Evolutionary conservation across 768 basidiomycete genomes (phyloP), one percentile per base, ranked within the genome.

Genomic region (Tricholoma matsutake): DNA sequence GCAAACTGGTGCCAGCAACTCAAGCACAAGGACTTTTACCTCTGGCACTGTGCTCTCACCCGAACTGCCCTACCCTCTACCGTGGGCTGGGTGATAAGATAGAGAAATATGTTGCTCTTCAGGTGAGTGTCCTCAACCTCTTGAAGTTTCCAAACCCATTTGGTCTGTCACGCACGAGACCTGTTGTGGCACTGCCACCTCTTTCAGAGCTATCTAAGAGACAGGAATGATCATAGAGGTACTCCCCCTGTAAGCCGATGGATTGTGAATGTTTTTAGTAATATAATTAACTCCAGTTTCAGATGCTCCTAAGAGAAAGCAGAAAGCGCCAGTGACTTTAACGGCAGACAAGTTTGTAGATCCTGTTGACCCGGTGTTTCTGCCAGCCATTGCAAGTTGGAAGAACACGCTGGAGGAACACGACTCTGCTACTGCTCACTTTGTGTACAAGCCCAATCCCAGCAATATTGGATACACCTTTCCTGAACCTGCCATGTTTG

Each of bases 271-370:
- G n/a, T n/a, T n/a, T n/a, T n/a, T n/a, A n/a, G n/a, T n/a, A n/a
- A n/a, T n/a, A n/a, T n/a, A n/a, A n/a, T n/a, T n/a, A n/a, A n/a
- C n/a, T n/a, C n/a, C n/a, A n/a, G n/a, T 14, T 4, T 35, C 16
- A 49, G 54, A 60, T 56, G 54, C 31, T n/a, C 14, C 13, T 14
- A 32, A n/a, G 51, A 55, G 16, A 13, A 58, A 63, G 43, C 3
- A 8, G 1, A 47, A 49, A 34, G 11, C 9, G 31, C 32, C 10
- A 1, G n/a, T 18, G 0, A 41, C 52, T 0, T 32, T 39, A 28
- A 37, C 39, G 9, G 2, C 9, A 32, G 55, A 63, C 41, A 63
- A 63, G 22, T 63, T 63, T 28, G 18, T 52, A 22, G 58, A 63
- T 31, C 58, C 62, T 6, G 22, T 29, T 4, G 25, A n/a, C 11